A percentile compares a stretch with the other conserved stretches of the same genome.
Evolutionary conservation across 441 rosid species (phyloP).

Genomic region (Gossypium armourianum): DNA sequence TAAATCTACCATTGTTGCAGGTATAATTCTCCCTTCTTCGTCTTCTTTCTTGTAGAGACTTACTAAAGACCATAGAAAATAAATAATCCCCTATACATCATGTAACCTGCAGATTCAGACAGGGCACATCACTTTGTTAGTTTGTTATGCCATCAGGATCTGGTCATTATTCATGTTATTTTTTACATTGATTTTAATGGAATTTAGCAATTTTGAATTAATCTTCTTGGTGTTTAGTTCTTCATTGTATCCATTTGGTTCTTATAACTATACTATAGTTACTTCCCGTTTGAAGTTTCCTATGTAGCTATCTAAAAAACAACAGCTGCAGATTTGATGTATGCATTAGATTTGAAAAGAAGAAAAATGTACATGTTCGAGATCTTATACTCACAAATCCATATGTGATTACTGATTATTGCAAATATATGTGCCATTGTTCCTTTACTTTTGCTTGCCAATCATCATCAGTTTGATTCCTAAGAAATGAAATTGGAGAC

Average conservation of each 20-base stretch:
- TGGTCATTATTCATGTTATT: background rate
- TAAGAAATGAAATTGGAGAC: background rate
- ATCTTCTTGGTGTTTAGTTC: background rate
- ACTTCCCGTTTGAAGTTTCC: background rate
- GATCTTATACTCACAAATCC: background rate
- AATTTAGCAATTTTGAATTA: background rate
- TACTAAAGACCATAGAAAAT: background rate
- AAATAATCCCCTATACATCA: background rate
- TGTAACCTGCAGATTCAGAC: too few relatives aligned
- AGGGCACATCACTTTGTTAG: too few relatives aligned
- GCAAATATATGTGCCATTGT: background rate
- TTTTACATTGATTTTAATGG: background rate
- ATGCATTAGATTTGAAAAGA: background rate
- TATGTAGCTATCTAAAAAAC: background rate
- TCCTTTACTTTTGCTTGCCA: background rate
- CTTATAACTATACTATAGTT: background rate
- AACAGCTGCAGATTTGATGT: background rate
- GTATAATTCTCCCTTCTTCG: too few relatives aligned
- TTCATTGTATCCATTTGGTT: background rate
- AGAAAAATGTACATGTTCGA: background rate
- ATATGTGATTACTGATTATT: background rate
- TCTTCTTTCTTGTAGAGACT: background rate
- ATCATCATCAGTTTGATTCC: background rate
- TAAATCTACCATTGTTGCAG: too few relatives aligned
- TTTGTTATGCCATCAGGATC: too few relatives aligned